Evolutionary conservation across 208 protist species (phyloP).

Genomic region (Leishmania tarentolae): DNA sequence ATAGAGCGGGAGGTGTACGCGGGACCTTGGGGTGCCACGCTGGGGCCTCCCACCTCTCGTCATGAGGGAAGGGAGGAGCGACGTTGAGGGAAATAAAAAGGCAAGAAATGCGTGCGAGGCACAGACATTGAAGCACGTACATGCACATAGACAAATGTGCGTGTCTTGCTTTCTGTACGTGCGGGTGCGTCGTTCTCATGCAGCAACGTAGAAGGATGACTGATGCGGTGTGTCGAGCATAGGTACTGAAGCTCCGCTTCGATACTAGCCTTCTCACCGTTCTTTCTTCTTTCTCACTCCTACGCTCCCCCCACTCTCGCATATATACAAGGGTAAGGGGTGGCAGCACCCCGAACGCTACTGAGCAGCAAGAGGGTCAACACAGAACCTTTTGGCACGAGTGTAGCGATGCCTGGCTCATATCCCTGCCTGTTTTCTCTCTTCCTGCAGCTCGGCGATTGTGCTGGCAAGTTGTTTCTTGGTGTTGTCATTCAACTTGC

Average conservation of each 20-base stretch:
- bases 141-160: background rate
- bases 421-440: conserved; percentile 34
- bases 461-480: conserved; percentile 44
- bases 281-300: too few species aligned
- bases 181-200: background rate
- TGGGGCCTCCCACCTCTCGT: background rate
- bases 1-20: background rate
- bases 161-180: background rate
- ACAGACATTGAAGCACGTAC: background rate
- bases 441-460: conserved; percentile 54
- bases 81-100: background rate
- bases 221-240: background rate
- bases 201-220: background rate
- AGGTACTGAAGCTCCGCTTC: background rate
- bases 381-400: background rate
- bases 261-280: background rate
- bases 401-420: background rate
- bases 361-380: background rate
- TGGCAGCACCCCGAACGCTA: background rate
- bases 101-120: background rate
- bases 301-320: background rate
- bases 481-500: conserved; percentile 34
- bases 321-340: background rate
- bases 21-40: background rate
- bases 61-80: background rate